phyloP scores from a whole-genome alignment of 129 eudicot genomes.

The Arctium lappa region DNA sequence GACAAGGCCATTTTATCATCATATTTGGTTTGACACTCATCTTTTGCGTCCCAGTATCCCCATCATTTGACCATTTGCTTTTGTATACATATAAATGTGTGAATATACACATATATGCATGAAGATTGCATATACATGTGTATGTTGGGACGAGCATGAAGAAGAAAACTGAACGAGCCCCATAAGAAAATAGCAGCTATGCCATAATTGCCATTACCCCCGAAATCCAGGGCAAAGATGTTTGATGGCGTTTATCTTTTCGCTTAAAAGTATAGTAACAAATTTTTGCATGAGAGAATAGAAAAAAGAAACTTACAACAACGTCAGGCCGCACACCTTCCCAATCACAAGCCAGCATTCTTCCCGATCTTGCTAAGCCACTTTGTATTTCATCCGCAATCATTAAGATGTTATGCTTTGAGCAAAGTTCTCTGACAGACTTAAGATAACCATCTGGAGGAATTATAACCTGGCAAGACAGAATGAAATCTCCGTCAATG shows the following conservation, averaged over 20 bases:
- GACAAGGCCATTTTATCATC: too few species aligned
- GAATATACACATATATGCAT: not conserved
- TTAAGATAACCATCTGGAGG: slow-evolving; percentile 93
- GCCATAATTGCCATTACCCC: not conserved
- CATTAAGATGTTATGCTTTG: slow-evolving; percentile 78
- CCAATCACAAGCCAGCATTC: slow-evolving; percentile 97
- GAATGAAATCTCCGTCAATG: not conserved
- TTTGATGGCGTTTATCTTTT: not conserved
- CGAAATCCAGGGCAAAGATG: not conserved
- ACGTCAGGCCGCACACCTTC: slow-evolving; percentile 92
- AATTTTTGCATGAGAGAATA: not conserved
- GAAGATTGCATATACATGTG: not conserved
- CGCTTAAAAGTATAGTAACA: not conserved
- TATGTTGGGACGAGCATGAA: not conserved
- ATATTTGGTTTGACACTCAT: too few species aligned
- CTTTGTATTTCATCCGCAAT: slow-evolving; percentile 99
- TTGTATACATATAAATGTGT: not conserved
- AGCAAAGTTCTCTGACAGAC: slow-evolving; percentile 90
- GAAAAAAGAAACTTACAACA: slow-evolving; percentile 52
- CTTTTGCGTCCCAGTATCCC: too few species aligned
- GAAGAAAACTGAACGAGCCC: not conserved
- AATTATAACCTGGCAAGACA: slow-evolving; percentile 67
- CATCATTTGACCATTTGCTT: not conserved
- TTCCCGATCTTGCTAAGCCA: slow-evolving; percentile 93
- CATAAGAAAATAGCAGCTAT: not conserved